phyloP scores from a whole-genome alignment of 768 basidiomycete species.

The Pleurotus salmoneostramineus region DNA sequence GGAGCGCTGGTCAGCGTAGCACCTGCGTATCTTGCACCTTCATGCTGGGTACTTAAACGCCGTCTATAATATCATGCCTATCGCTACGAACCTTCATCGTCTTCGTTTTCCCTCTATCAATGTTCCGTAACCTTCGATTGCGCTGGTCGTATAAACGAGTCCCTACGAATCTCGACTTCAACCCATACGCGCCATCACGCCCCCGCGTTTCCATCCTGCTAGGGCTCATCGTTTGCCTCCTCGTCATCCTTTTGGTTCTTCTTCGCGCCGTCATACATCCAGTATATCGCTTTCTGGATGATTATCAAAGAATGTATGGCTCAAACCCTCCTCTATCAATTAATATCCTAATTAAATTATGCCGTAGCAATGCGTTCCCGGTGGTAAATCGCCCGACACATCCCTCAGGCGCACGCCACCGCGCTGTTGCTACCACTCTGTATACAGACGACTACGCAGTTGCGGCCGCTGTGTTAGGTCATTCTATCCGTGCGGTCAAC shows the following conservation, averaged over 20 bases:
- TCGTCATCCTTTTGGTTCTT: not conserved
- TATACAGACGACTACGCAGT: slow-evolving; percentile 25
- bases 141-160: too few relatives aligned
- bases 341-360: not conserved
- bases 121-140: too few relatives aligned
- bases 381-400: not conserved
- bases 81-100: too few relatives aligned
- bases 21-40: too few relatives aligned
- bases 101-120: too few relatives aligned
- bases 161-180: too few relatives aligned
- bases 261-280: not conserved
- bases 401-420: slow-evolving; percentile 8
- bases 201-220: too few relatives aligned
- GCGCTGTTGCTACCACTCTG: slow-evolving; percentile 21
- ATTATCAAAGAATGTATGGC: slow-evolving; percentile 22
- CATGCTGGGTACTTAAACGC: too few relatives aligned
- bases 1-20: too few relatives aligned
- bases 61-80: too few relatives aligned
- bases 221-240: too few relatives aligned
- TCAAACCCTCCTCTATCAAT: not conserved
- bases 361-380: slow-evolving; percentile 14
- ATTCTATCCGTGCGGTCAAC: slow-evolving; percentile 20
- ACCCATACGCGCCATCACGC: too few relatives aligned
- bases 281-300: slow-evolving; percentile 17
- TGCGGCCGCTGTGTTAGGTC: slow-evolving; percentile 22